Evolutionary conservation across 495 filamentous ascomycete species (phyloP).

Genomic region (Opeltia flavorubescens): DNA sequence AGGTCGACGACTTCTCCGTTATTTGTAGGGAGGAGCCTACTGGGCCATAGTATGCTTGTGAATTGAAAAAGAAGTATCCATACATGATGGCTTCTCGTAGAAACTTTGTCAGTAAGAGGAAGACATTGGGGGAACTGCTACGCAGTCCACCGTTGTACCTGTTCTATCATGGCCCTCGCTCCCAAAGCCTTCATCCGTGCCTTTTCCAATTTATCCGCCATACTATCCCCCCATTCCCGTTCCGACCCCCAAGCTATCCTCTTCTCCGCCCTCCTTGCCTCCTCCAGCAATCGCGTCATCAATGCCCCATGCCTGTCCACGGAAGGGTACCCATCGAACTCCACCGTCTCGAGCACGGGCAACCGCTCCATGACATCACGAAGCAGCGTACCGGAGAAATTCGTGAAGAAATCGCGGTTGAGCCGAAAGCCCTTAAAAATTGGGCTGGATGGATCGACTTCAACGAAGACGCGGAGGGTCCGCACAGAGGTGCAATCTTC

Average conservation of each 20-base stretch:
- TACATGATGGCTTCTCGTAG: no score
- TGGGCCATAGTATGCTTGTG: no score
- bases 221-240: constrained; percentile 43
- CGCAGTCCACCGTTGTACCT: no score
- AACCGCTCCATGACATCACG: constrained; percentile 42
- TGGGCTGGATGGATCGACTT: constrained; percentile 62
- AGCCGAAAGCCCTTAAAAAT: constrained; percentile 60
- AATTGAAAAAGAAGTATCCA: no score
- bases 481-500: constrained; percentile 45
- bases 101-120: no score
- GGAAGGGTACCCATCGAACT: constrained; percentile 62
- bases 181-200: neutral
- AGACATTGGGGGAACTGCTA: no score
- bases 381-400: constrained; percentile 49
- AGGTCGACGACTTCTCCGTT: no score
- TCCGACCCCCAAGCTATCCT: constrained; percentile 56
- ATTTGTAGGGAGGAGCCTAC: no score
- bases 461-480: constrained; percentile 59
- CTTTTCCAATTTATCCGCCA: neutral
- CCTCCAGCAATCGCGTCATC: constrained; percentile 51
- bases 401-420: constrained; percentile 57
- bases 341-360: constrained; percentile 44
- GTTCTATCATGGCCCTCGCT: no score
- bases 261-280: constrained; percentile 34
- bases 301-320: constrained; percentile 56